Evolutionary conservation across 2,329 filamentous ascomycete genomes (phyloP).

Genomic region (Fusarium foetens): DNA sequence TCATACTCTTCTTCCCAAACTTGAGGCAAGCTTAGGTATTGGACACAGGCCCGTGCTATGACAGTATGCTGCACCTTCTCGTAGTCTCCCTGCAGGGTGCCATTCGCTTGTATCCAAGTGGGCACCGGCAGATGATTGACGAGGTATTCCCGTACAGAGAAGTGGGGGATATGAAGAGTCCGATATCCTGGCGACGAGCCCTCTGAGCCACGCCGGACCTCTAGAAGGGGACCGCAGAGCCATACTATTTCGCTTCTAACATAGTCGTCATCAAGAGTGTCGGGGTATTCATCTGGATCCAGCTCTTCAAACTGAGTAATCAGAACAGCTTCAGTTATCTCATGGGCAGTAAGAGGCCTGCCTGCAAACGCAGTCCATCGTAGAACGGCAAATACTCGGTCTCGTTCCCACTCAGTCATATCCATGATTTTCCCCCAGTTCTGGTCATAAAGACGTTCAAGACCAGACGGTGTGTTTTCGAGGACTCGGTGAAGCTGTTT

Average conservation of each 20-base stretch:
- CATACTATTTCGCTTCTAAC: slow-evolving; percentile 44
- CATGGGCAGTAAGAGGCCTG: slow-evolving; percentile 39
- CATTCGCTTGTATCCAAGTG: too few species aligned
- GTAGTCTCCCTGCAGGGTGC: too few species aligned
- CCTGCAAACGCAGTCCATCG: slow-evolving; percentile 45
- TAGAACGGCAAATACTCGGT: slow-evolving; percentile 45
- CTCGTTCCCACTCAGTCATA: slow-evolving; percentile 19
- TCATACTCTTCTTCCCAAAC: too few species aligned
- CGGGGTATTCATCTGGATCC: slow-evolving; percentile 41
- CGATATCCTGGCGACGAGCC: too few species aligned
- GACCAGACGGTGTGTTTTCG: slow-evolving; percentile 42
- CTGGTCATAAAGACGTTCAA: slow-evolving; percentile 46
- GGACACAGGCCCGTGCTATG: too few species aligned
- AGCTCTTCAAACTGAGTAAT: slow-evolving; percentile 35
- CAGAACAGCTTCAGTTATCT: slow-evolving; percentile 45
- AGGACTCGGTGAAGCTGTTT: slow-evolving; percentile 45
- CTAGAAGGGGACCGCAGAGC: slow-evolving; percentile 47
- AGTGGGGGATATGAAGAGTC: too few species aligned
- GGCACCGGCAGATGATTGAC: too few species aligned
- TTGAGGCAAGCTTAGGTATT: too few species aligned
- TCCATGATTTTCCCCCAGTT: slow-evolving; percentile 44
- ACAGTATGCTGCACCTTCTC: too few species aligned
- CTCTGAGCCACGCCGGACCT: too few species aligned
- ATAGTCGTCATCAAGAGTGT: slow-evolving; percentile 45
- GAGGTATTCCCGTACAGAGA: too few species aligned